phyloP scores from a whole-genome alignment of 2,329 filamentous ascomycete genomes.

The Aspergillus ruber region DNA sequence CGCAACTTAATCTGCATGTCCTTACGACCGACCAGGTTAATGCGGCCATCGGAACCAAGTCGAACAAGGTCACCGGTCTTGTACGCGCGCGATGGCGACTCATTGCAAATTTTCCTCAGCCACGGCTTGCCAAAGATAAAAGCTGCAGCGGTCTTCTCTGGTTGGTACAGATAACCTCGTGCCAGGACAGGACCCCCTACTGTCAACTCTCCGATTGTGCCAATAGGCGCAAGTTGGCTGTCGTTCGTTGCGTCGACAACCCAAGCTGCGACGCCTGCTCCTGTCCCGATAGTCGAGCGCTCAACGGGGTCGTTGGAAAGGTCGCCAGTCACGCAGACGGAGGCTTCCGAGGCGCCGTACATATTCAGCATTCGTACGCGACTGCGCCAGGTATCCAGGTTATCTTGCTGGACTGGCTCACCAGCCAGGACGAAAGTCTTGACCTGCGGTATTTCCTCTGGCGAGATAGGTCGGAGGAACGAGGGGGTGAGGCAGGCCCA shows the following conservation, averaged over 20 bases:
- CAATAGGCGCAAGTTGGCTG: conserved; percentile 34
- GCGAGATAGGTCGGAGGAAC: conserved; percentile 35
- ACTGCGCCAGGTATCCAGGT: not conserved
- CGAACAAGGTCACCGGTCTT: conserved; percentile 16
- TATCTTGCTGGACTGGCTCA: not conserved
- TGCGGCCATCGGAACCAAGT: conserved; percentile 11
- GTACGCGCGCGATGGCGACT: conserved; percentile 2
- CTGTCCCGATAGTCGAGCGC: conserved; percentile 25
- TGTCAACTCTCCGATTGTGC: conserved; percentile 43
- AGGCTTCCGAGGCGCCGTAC: not conserved
- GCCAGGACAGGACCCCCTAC: conserved; percentile 44
- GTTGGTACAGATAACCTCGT: conserved; percentile 41
- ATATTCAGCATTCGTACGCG: not conserved
- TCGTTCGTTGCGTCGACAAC: conserved; percentile 35
- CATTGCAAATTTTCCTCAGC: too few relatives aligned
- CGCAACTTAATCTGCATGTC: conserved; percentile 15
- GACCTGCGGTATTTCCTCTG: conserved; percentile 23
- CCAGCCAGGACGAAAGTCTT: conserved; percentile 14
- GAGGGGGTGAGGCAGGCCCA: conserved; percentile 51
- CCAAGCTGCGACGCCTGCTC: conserved; percentile 33
- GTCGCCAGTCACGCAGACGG: not conserved
- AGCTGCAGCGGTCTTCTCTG: conserved; percentile 24
- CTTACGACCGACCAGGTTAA: conserved; percentile 11
- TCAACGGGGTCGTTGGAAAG: not conserved
- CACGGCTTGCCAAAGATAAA: too few relatives aligned